Base-by-base conservation (phyloP, 2,329 filamentous ascomycete species). In the Penicillium sp. region DNA sequence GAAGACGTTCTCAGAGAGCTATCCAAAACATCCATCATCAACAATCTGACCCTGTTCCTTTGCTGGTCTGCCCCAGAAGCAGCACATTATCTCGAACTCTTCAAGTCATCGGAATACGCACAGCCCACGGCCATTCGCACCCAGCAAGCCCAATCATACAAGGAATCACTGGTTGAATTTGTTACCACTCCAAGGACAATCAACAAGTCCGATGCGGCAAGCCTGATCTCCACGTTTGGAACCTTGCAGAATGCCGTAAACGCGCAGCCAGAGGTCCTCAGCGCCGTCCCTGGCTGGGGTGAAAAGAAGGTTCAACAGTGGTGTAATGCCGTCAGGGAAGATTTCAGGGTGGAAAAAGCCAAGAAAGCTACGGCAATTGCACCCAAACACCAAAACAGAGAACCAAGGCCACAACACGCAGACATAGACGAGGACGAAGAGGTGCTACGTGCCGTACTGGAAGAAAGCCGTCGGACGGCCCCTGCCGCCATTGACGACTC, bases 41-140 rank as follows among this genome's bases (percentile, higher is more conserved):
- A 96, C 67, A 90, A 95, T 56, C 81, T 95, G 32, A 98, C 93
- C 1, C 70, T 98, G 10, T 84, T 98, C 42, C 77, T 97, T 6
- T 95, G 89, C 72, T 98, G 93, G 93, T 91, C 86, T 5, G 87
- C 91, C 13, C 86, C 88, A 49, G 93, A 98, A 73, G 91, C 90
- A 2, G 93, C 87, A 0, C 84, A 91, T 59, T 98, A 98, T 63
- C 77, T 98, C 20, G 93, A 97, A 65, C 75, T 95, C 8, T 97
- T 91, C 77, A 98, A 98, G 69, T 87, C 85, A 1, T 95, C 89
- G 61, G 93, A 98, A 69, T 84, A 95, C 65, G 87, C 90, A 27
- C 86, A 89, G 22, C 78, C 81, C 3, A 82, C 82, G 0, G 86
- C 86, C 26, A 97, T 98, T 67, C 84, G 85, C 49, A 89, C 89